phyloP scores from a whole-genome alignment of 148 eudicot species.

The Rhododendron ovatum region DNA sequence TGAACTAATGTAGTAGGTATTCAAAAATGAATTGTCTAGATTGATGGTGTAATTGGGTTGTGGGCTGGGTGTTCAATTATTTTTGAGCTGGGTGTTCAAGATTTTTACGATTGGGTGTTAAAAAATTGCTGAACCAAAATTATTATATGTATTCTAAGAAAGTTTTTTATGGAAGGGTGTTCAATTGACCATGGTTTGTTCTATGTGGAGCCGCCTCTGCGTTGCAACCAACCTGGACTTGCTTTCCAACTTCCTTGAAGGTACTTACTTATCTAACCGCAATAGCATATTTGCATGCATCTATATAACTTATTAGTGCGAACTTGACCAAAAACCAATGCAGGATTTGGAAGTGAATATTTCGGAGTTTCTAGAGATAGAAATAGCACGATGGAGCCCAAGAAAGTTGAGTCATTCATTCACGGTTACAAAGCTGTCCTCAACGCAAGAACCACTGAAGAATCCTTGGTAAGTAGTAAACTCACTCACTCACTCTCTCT shows the following conservation, averaged over 20 bases:
- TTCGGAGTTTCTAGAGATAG: constrained; percentile 5
- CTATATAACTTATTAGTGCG: neutral
- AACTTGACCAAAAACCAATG: neutral
- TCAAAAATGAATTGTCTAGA: too few species aligned
- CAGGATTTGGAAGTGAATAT: constrained; percentile 43
- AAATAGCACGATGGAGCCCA: neutral
- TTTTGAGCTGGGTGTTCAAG: too few species aligned
- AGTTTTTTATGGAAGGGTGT: too few species aligned
- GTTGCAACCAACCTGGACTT: constrained; percentile 29
- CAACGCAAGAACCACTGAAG: constrained; percentile 32
- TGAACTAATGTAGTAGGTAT: too few species aligned
- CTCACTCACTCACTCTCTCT: too few species aligned
- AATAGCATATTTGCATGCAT: neutral
- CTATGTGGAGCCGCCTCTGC: too few species aligned
- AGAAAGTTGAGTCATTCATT: constrained; percentile 22
- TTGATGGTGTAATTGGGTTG: too few species aligned
- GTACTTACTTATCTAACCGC: neutral
- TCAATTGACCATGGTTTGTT: too few species aligned
- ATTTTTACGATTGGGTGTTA: too few species aligned
- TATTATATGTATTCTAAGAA: too few species aligned
- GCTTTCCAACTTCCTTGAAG: constrained; percentile 41
- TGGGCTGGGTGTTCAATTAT: too few species aligned
- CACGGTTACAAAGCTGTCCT: constrained; percentile 34
- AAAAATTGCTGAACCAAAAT: too few species aligned
- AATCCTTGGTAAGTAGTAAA: constrained; percentile 26